Percentiles rank a stretch among this genome's conserved stretches.
phyloP scores from a whole-genome alignment of 805 yeast species.

The Starmerella ratchasimensis region DNA sequence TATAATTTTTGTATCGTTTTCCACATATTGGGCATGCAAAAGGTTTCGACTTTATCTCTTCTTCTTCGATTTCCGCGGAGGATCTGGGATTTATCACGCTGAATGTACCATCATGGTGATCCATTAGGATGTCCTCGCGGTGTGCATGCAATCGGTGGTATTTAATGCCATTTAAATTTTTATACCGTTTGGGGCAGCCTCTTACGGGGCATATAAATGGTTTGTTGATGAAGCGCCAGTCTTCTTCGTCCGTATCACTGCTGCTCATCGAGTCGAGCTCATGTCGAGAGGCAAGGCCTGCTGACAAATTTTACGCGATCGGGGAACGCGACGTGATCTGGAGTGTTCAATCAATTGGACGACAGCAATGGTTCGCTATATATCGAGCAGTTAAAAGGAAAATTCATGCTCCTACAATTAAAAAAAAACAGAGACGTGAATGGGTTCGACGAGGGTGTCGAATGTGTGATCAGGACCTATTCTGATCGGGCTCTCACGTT shows the following conservation, averaged over 20 bases:
- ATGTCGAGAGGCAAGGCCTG: neutral
- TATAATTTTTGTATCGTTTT: conserved; percentile 84
- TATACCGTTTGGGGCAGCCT: conserved; percentile 93
- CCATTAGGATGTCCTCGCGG: conserved; percentile 79
- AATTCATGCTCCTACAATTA: too few species aligned
- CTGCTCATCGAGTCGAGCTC: conserved; percentile 8
- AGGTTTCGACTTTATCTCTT: conserved; percentile 42
- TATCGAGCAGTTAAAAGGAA: too few species aligned
- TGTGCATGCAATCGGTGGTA: conserved; percentile 93
- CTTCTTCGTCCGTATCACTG: conserved; percentile 17
- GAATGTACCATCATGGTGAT: conserved; percentile 83
- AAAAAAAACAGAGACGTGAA: too few species aligned
- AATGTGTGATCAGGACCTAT: too few species aligned
- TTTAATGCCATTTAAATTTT: conserved; percentile 90
- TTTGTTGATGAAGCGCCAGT: conserved; percentile 36
- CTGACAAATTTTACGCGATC: neutral
- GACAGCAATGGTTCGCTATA: too few species aligned
- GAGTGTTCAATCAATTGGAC: too few species aligned
- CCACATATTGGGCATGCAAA: conserved; percentile 96
- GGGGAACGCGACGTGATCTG: too few species aligned
- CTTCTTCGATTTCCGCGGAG: conserved; percentile 40
- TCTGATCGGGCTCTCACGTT: too few species aligned
- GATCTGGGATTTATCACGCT: conserved; percentile 81
- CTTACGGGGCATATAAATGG: conserved; percentile 95
- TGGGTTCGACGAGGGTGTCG: too few species aligned